Conservation (phyloP, 192 early-diverging fungal species). For the Backusella australiensis region DNA sequence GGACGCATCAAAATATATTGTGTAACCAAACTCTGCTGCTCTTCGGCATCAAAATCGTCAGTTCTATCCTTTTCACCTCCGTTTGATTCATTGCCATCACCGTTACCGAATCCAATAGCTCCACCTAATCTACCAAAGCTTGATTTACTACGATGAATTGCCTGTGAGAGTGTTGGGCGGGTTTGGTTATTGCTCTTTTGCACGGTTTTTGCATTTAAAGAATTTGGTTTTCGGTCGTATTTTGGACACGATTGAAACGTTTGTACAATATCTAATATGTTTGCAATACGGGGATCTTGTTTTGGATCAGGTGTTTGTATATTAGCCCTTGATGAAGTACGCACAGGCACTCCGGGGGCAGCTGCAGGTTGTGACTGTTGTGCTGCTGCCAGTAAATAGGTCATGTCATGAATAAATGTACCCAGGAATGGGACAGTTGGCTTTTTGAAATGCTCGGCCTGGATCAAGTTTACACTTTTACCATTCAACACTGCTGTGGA, state of each 20-base stretch:
- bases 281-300: conserved; percentile 56
- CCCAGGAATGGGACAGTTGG: conserved; percentile 75
- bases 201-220: conserved; percentile 44
- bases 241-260: conserved; percentile 56
- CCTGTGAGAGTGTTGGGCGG: conserved; percentile 48
- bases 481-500: conserved; percentile 9
- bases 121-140: conserved; percentile 21
- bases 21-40: conserved; percentile 49
- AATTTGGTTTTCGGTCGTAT: conserved; percentile 50
- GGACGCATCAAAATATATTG: conserved; percentile 69
- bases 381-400: conserved; percentile 64
- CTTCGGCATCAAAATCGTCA: conserved; percentile 2
- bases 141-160: conserved; percentile 45
- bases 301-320: conserved; percentile 8
- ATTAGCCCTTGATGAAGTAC: conserved; percentile 14
- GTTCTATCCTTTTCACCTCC: neutral
- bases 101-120: conserved; percentile 23
- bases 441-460: conserved; percentile 28
- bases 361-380: conserved; percentile 37
- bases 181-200: conserved; percentile 42
- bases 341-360: conserved; percentile 51
- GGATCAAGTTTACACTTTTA: conserved; percentile 6
- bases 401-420: conserved; percentile 75
- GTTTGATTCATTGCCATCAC: conserved; percentile 21
- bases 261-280: conserved; percentile 53